These are phyloP conservation scores for Syzygium jambos DNA, from an alignment of 345 rosid genomes.

Conservation along the genomic window DNA sequence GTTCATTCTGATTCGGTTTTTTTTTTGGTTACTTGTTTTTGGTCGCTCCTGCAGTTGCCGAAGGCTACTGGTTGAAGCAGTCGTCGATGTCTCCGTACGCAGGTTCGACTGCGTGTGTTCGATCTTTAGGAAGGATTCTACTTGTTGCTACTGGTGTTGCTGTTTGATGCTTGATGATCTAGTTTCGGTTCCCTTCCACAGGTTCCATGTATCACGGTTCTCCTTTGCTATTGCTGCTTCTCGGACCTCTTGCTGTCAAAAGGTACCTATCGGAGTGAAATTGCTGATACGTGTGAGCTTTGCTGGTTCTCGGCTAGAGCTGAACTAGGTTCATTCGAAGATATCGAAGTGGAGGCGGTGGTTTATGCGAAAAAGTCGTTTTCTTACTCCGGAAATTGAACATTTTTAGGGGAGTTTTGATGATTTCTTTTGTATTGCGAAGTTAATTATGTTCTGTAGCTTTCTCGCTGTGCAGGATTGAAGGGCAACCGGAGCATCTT, in stretches of 20 bases:
- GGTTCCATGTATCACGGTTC: constrained; percentile 99
- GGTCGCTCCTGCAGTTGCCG: constrained; percentile 50
- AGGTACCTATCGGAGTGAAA: constrained; percentile 26
- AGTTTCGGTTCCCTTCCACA: constrained; percentile 4
- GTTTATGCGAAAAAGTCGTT: background rate
- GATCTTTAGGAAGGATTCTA: background rate
- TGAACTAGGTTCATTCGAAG: background rate
- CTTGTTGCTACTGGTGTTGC: background rate
- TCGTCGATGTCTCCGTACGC: constrained; percentile 86
- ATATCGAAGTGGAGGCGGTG: background rate
- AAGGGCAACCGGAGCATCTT: constrained; percentile 67
- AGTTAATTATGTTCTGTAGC: background rate
- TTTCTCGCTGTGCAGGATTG: constrained; percentile 40
- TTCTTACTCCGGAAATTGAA: background rate
- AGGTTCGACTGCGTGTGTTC: constrained; percentile 23
- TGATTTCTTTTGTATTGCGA: background rate
- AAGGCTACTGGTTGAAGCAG: constrained; percentile 96
- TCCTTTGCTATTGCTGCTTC: constrained; percentile 64
- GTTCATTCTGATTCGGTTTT: background rate
- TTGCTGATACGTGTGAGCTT: background rate
- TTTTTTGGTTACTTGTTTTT: background rate
- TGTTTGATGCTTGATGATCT: background rate
- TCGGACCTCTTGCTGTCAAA: constrained; percentile 73
- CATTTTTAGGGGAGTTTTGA: background rate
- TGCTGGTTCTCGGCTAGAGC: background rate